Evolutionary conservation across 164 flowering plant genomes (phyloP), one percentile per base, ranked within the genome.

Genomic region (Dillenia turbinata): DNA sequence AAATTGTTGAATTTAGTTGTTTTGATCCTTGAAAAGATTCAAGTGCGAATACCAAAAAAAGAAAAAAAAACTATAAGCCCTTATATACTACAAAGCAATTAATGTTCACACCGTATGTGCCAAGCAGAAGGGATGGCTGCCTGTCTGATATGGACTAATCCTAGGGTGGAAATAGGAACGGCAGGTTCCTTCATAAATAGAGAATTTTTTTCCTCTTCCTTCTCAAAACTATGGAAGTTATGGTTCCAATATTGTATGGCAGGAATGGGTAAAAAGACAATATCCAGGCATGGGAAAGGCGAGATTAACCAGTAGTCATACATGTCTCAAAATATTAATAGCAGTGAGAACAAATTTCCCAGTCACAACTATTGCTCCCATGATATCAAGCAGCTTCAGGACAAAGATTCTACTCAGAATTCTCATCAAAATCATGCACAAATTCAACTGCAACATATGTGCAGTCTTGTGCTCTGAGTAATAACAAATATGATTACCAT

Each of bases 381-480:
- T 14, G 60, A 60, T 62, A 49, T 49, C 16, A 66, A 55, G 47
- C 65, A 58, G 26, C 14, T 47, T 62, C 70, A 46, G 47, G 26
- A 51, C 15, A 54, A 62, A 9, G 65, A 68, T 57, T 44, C 49
- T 17, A 33, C 59, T 9, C 62, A 33, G 8, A 52, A 70, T 57
- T 48, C 65, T 43, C 60, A 51, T 40, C 17, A 43, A 47, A 15
- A 26, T 44, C 58, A 47, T 13, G 59, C 63, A 66, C 68, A 65
- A 13, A 52, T 9, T 15, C 65, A 15, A 54, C 26, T 24, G 26
- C 26, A 24, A 24, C 26, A 24, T 24, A 24, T 1, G 26, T 24
- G 26, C 26, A 24, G 26, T 24, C 26, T 24, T 24, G 3, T 24
- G 3, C 26, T 24, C 26, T 24, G 26, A 24, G 26, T 24, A 24